phyloP scores from a whole-genome alignment of 352 stramenopile genomes.

The Phytophthora foliorum region DNA sequence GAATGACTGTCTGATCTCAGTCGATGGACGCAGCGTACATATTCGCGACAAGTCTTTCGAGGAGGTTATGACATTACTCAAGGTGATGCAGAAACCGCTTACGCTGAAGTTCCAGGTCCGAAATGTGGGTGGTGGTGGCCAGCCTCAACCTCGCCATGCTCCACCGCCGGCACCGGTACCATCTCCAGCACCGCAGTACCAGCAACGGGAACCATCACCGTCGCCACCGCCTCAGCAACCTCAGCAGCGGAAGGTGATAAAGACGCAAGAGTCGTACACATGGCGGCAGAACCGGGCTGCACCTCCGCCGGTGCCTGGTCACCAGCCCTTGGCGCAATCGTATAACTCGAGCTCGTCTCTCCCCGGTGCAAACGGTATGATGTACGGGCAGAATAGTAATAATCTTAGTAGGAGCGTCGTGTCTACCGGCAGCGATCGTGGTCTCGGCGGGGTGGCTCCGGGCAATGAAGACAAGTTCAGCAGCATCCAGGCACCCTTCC shows the following conservation, averaged over 20 bases:
- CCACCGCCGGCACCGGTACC: slow-evolving; percentile 26
- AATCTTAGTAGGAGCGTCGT: slow-evolving; percentile 75
- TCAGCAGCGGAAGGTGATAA: slow-evolving; percentile 44
- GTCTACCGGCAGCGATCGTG: slow-evolving; percentile 52
- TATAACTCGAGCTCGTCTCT: slow-evolving; percentile 49
- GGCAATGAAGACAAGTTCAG: slow-evolving; percentile 88
- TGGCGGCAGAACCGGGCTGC: slow-evolving; percentile 67
- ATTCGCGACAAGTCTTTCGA: slow-evolving; percentile 87
- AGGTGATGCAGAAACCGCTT: slow-evolving; percentile 89
- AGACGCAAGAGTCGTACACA: slow-evolving; percentile 67
- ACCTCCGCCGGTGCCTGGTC: slow-evolving; percentile 34
- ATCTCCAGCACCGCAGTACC: slow-evolving; percentile 33
- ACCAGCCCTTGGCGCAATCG: slow-evolving; percentile 45
- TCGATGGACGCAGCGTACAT: slow-evolving; percentile 86
- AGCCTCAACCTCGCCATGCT: slow-evolving; percentile 20
- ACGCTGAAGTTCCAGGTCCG: slow-evolving; percentile 86
- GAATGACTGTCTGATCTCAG: slow-evolving; percentile 81
- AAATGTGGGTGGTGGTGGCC: slow-evolving; percentile 31
- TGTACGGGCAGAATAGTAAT: slow-evolving; percentile 53
- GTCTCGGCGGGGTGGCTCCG: slow-evolving; percentile 37
- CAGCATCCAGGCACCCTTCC: slow-evolving; percentile 88
- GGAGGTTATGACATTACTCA: slow-evolving; percentile 90
- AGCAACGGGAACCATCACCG: slow-evolving; percentile 33
- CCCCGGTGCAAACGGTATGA: slow-evolving; percentile 36
- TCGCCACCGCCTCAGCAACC: slow-evolving; percentile 31